Percentiles rank a stretch among this genome's conserved stretches.
These are phyloP conservation scores for Protostelium mycophagum DNA, from an alignment of 78 protist species.

Conservation along the genomic window DNA sequence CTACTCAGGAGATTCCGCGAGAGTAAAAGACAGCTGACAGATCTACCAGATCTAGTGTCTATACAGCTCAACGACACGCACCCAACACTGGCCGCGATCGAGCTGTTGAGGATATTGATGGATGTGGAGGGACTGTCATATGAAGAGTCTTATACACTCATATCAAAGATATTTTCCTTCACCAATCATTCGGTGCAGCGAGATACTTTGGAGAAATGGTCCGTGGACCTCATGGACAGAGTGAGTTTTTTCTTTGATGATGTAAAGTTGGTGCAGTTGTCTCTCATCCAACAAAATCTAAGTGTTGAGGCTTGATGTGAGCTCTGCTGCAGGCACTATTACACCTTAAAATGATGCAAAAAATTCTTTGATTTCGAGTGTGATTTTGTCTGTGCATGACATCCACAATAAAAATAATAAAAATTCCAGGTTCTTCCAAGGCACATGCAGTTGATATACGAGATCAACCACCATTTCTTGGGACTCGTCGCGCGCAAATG, in stretches of 20 bases:
- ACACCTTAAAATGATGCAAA: too few relatives aligned
- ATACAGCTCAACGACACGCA: constrained; percentile 97
- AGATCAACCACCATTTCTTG: constrained; percentile 84
- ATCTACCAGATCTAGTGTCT: constrained; percentile 41
- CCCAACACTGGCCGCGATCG: constrained; percentile 89
- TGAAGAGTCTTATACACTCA: constrained; percentile 84
- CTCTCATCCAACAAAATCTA: too few relatives aligned
- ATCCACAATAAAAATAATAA: too few relatives aligned
- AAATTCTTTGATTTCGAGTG: too few relatives aligned
- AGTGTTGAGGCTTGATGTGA: too few relatives aligned
- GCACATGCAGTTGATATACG: constrained; percentile 86
- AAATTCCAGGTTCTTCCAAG: constrained; percentile 92
- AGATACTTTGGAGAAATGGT: constrained; percentile 95
- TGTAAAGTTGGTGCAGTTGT: too few relatives aligned
- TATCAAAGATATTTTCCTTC: constrained; percentile 69
- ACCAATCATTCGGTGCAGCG: constrained; percentile 96
- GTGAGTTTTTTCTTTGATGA: too few relatives aligned
- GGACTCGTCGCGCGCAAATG: constrained; percentile 30
- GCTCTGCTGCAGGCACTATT: too few relatives aligned
- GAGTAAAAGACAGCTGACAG: constrained; percentile 19
- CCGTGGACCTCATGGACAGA: constrained; percentile 73
- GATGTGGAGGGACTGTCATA: constrained; percentile 77
- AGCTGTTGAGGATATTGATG: constrained; percentile 82
- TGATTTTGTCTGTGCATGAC: too few relatives aligned
- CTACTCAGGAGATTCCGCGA: constrained; percentile 76